phyloP scores from a whole-genome alignment of 129 eudicot genomes.

The Heracleum sosnowskyi region DNA sequence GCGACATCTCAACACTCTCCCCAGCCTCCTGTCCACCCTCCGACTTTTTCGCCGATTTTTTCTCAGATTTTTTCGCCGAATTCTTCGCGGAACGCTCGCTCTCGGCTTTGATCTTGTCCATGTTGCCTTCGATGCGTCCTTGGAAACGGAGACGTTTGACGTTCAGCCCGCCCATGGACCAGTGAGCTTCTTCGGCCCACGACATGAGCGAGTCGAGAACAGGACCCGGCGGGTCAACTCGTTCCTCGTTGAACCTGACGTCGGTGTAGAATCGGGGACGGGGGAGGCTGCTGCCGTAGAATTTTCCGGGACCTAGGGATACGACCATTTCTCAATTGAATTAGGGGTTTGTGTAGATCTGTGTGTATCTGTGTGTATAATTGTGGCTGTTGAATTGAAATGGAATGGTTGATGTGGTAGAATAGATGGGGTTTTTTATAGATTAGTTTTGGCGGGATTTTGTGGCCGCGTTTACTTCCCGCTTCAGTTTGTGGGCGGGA shows the following conservation, averaged over 20 bases:
- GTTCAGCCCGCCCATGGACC: slow-evolving; percentile 92
- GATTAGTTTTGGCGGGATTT: neutral
- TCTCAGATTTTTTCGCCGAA: neutral
- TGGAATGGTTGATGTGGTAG: neutral
- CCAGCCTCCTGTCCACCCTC: neutral
- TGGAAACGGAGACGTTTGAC: slow-evolving; percentile 66
- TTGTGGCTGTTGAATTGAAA: neutral
- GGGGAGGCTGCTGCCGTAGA: slow-evolving; percentile 94
- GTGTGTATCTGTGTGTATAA: neutral
- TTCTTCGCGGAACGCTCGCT: slow-evolving; percentile 23
- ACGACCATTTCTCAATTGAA: slow-evolving; percentile 39
- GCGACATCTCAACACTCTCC: neutral
- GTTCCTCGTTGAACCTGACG: slow-evolving; percentile 36
- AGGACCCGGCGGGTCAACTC: slow-evolving; percentile 75
- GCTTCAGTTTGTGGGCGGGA: neutral
- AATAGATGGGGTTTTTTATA: neutral
- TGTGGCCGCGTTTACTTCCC: neutral
- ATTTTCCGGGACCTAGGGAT: slow-evolving; percentile 78
- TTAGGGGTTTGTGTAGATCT: neutral
- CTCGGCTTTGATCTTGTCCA: slow-evolving; percentile 48
- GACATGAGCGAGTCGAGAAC: slow-evolving; percentile 61
- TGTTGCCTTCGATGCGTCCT: slow-evolving; percentile 80
- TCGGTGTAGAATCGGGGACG: slow-evolving; percentile 74
- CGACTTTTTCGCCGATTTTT: slow-evolving; percentile 4
- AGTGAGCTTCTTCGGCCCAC: slow-evolving; percentile 91